These are phyloP conservation scores for Nyctanthes arbortristis DNA, from an alignment of 257 asterid genomes.

Conservation along the genomic window DNA sequence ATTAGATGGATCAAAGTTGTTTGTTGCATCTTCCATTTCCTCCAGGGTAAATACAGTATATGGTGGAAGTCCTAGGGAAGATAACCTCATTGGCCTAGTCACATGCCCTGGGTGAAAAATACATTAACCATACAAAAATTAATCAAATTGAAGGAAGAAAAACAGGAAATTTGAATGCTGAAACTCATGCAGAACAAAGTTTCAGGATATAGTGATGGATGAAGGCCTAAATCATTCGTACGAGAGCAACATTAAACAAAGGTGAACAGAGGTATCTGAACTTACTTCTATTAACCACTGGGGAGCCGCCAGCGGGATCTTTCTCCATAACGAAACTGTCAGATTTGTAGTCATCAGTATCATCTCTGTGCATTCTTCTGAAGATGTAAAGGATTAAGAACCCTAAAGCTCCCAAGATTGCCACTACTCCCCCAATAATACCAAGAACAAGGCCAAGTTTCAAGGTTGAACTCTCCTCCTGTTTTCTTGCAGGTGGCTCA, in stretches of 20 bases:
- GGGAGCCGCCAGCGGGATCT: slow-evolving; percentile 40
- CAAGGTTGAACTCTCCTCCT: slow-evolving; percentile 41
- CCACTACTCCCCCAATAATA: slow-evolving; percentile 61
- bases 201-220: neutral
- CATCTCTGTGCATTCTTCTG: slow-evolving; percentile 42
- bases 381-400: slow-evolving; percentile 45
- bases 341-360: slow-evolving; percentile 38
- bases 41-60: slow-evolving; percentile 85
- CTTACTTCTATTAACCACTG: slow-evolving; percentile 64
- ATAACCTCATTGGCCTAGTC: slow-evolving; percentile 73
- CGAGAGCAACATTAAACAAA: neutral
- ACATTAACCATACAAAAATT: neutral
- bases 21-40: slow-evolving; percentile 92
- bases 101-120: slow-evolving; percentile 49
- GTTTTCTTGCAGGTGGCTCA: slow-evolving; percentile 49
- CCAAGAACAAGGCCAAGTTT: slow-evolving; percentile 80
- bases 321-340: slow-evolving; percentile 65
- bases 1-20: slow-evolving; percentile 74
- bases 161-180: neutral
- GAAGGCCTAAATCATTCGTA: neutral
- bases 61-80: slow-evolving; percentile 82
- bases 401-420: slow-evolving; percentile 46
- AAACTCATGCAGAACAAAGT: too few relatives aligned
- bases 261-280: neutral
- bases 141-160: neutral